Conservation (phyloP, 2,329 filamentous ascomycete genomes). For the Teratosphaeria viscida region DNA sequence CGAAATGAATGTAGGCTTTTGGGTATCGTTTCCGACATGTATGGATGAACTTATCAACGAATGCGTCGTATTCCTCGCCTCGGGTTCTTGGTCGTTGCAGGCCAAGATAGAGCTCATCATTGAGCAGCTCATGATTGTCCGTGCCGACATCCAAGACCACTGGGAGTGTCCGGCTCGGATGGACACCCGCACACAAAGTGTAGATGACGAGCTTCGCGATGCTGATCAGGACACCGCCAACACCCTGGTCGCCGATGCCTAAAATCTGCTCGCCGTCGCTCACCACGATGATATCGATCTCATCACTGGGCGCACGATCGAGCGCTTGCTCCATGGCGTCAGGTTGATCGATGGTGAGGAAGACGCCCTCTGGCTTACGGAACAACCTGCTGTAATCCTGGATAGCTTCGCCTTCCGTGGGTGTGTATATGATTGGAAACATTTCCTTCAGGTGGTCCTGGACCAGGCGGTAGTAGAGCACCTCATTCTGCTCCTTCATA, state of each 20-base stretch:
- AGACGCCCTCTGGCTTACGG: conserved; percentile 68
- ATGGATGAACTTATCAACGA: conserved; percentile 60
- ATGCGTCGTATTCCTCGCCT: conserved; percentile 63
- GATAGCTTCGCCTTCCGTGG: conserved; percentile 82
- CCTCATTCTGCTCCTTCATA: conserved; percentile 75
- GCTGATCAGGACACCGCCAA: conserved; percentile 74
- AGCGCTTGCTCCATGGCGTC: conserved; percentile 57
- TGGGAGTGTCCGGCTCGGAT: conserved; percentile 66
- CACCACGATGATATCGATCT: conserved; percentile 82
- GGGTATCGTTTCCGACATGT: conserved; percentile 61
- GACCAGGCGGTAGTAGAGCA: conserved; percentile 69
- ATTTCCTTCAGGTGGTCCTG: conserved; percentile 74
- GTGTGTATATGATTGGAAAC: conserved; percentile 85
- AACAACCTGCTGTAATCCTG: conserved; percentile 73
- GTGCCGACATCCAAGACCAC: conserved; percentile 82
- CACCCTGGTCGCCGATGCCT: conserved; percentile 81
- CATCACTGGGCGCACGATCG: conserved; percentile 54
- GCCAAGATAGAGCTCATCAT: conserved; percentile 72
- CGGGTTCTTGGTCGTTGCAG: conserved; percentile 55
- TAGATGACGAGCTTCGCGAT: conserved; percentile 74
- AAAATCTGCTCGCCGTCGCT: conserved; percentile 65
- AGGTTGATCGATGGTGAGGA: conserved; percentile 59
- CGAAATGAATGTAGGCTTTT: conserved; percentile 72
- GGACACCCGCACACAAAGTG: conserved; percentile 77
- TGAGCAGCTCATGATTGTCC: conserved; percentile 63